Percentiles rank a stretch among this genome's conserved stretches.
Conservation (phyloP, 192 early-diverging fungal genomes). For the Coemansia sp. region DNA sequence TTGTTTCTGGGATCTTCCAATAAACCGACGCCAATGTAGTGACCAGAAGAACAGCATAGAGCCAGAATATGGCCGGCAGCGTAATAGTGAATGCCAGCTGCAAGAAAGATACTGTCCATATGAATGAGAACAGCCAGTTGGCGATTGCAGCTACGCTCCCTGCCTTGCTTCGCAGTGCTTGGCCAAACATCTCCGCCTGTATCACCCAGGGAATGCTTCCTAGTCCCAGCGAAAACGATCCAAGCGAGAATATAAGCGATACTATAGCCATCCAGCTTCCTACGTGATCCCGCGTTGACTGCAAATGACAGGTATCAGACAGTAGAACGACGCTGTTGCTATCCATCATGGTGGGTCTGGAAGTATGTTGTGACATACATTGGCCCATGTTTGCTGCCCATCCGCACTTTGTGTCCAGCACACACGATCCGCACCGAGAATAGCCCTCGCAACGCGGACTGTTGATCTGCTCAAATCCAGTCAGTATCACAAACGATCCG, state of each 20-base stretch:
- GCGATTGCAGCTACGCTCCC: conserved; percentile 26
- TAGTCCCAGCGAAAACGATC: conserved; percentile 26
- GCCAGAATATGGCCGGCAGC: conserved; percentile 33
- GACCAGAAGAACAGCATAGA: conserved; percentile 21
- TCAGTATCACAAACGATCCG: conserved; percentile 29
- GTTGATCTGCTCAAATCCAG: conserved; percentile 37
- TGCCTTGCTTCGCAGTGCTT: conserved; percentile 31
- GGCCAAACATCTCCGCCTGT: conserved; percentile 36
- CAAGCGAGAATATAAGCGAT: conserved; percentile 26
- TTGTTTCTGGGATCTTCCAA: conserved; percentile 33
- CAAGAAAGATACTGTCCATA: conserved; percentile 32
- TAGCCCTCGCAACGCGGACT: conserved; percentile 18
- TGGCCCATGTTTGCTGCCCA: conserved; percentile 12
- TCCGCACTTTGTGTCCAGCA: conserved; percentile 31
- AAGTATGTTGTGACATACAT: conserved; percentile 5
- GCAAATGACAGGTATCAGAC: conserved; percentile 20
- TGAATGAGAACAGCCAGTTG: conserved; percentile 33
- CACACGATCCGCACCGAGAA: conserved; percentile 26
- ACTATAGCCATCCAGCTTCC: conserved; percentile 31
- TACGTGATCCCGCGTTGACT: conserved; percentile 2
- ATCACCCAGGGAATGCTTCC: conserved; percentile 39
- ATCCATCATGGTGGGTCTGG: neutral
- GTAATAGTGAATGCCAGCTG: conserved; percentile 27
- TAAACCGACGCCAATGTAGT: conserved; percentile 17
- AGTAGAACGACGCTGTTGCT: neutral